phyloP scores from a whole-genome alignment of 1,284 basidiomycete genomes.

The Coniophora puteana region DNA sequence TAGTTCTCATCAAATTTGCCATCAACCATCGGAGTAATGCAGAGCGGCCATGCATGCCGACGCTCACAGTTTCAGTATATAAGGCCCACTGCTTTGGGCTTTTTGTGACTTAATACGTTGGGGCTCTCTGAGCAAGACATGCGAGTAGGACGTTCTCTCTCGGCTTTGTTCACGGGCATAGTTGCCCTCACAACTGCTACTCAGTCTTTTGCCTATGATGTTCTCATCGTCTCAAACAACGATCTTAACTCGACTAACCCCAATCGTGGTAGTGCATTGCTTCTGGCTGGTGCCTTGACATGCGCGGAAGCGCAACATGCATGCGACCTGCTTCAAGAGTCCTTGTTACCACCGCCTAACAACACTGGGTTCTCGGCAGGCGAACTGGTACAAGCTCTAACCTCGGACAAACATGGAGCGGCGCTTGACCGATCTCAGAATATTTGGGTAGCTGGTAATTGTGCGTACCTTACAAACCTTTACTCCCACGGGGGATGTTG shows the following conservation, averaged over 20 bases:
- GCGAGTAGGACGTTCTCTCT: too few relatives aligned
- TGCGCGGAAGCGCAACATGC: constrained; percentile 8
- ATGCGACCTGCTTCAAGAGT: constrained; percentile 14
- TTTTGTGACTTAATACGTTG: too few relatives aligned
- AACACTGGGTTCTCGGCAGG: constrained; percentile 6
- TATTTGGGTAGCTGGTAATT: constrained; percentile 10
- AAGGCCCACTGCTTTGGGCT: too few relatives aligned
- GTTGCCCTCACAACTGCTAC: neutral
- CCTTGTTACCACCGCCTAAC: constrained; percentile 8
- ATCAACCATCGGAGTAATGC: too few relatives aligned
- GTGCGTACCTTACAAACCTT: neutral
- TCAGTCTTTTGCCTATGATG: constrained; percentile 4
- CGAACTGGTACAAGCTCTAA: constrained; percentile 7
- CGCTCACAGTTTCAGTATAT: too few relatives aligned
- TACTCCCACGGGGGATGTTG: neutral
- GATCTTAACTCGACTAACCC: constrained; percentile 13
- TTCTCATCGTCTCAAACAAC: constrained; percentile 18
- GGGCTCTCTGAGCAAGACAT: too few relatives aligned
- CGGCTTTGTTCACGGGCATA: neutral
- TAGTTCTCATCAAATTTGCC: too few relatives aligned
- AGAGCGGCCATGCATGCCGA: too few relatives aligned
- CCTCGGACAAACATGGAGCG: constrained; percentile 12
- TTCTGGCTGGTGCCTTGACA: constrained; percentile 10
- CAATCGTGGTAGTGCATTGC: constrained; percentile 11
- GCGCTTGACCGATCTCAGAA: constrained; percentile 3